Evolutionary conservation across 2,329 filamentous ascomycete species (phyloP).

Genomic region (Boeremia lycopersici): DNA sequence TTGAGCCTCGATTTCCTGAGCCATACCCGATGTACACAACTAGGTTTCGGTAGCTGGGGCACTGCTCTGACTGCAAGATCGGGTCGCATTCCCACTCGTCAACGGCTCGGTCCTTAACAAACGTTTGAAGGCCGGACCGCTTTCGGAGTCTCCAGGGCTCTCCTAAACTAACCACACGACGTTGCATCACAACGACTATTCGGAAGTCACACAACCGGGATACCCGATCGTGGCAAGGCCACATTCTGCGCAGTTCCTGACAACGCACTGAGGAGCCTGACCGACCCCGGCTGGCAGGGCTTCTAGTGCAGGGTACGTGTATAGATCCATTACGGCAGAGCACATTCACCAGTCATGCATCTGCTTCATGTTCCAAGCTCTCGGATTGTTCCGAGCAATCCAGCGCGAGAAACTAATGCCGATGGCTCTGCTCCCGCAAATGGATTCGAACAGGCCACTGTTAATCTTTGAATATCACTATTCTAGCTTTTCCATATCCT

Average conservation of each 20-base stretch:
- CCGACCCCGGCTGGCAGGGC: not conserved
- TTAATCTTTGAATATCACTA: no score
- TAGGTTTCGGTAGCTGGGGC: conserved; percentile 11
- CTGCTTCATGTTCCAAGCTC: no score
- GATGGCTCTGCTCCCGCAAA: no score
- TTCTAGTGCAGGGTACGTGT: not conserved
- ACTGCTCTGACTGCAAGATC: conserved; percentile 12
- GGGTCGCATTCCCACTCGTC: conserved; percentile 17
- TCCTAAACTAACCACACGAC: conserved; percentile 4
- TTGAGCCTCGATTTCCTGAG: conserved; percentile 5
- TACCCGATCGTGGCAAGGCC: not conserved
- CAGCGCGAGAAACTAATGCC: no score
- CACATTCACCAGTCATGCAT: no score
- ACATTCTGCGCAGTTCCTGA: not conserved
- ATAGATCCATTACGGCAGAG: no score
- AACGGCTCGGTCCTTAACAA: conserved; percentile 14
- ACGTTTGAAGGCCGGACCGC: conserved; percentile 10
- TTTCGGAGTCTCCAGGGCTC: not conserved
- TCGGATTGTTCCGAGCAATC: no score
- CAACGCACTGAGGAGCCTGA: not conserved
- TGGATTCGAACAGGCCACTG: no score
- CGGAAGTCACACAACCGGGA: not conserved
- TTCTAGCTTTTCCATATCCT: no score
- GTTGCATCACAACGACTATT: not conserved
- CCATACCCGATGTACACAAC: conserved; percentile 12